A percentile compares a stretch with the other conserved stretches of the same genome.
These are phyloP conservation scores for Phytophthora hibernalis DNA, from an alignment of 352 stramenopile genomes.

Conservation along the genomic window DNA sequence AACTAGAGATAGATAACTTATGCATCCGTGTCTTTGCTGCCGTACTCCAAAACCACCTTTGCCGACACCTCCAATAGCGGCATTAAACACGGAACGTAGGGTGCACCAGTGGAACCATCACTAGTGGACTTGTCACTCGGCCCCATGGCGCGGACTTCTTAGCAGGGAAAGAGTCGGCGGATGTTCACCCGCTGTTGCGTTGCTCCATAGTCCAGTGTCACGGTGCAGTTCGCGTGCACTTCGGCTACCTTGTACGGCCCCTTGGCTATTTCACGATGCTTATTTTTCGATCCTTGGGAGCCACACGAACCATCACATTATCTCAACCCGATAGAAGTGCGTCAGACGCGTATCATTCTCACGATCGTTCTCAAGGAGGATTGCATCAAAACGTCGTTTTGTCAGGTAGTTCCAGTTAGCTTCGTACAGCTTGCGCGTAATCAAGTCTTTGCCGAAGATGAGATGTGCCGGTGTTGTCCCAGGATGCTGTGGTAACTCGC, in stretches of 20 bases:
- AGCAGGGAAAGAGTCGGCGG: constrained; percentile 6
- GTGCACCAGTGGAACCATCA: too few species aligned
- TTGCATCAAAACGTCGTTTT: constrained; percentile 7
- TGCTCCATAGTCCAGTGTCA: constrained; percentile 1
- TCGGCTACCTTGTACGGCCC: neutral
- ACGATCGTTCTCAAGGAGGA: constrained; percentile 4
- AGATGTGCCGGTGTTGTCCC: constrained; percentile 3
- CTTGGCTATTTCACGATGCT: neutral
- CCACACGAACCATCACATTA: constrained; percentile 1
- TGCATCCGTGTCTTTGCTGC: too few species aligned
- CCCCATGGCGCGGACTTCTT: neutral
- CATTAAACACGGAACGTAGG: too few species aligned
- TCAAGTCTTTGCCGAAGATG: neutral
- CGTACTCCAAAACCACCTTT: too few species aligned
- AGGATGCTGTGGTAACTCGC: constrained; percentile 8
- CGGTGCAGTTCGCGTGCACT: constrained; percentile 4
- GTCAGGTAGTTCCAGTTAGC: constrained; percentile 10
- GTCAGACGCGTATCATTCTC: neutral
- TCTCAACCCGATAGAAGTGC: constrained; percentile 5
- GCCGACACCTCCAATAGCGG: too few species aligned
- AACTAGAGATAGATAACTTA: too few species aligned
- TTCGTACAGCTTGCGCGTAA: constrained; percentile 4
- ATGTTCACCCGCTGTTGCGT: constrained; percentile 6
- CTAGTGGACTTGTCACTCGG: constrained; percentile 4
- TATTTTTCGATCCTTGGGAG: neutral